Evolutionary conservation across 1,139 yeast genomes (phyloP), one percentile per base, ranked within the genome.

Genomic region (Saccharomyces uvarum): DNA sequence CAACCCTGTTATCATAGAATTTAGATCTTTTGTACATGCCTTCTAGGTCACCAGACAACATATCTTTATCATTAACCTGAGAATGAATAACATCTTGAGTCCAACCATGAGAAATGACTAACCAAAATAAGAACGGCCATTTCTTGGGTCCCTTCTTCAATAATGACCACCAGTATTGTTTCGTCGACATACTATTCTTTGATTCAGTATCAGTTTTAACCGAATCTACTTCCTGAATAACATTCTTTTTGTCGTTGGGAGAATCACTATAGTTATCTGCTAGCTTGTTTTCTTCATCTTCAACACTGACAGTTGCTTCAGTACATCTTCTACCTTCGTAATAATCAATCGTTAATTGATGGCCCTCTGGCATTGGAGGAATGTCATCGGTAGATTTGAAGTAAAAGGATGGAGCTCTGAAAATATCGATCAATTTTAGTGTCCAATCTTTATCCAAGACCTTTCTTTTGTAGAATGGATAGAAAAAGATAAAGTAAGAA

Each of bases 1-100:
- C 95, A 57, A 84, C 75, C 71, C 82, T 82, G 77, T 82, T 83
- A 69, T 84, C 88, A 70, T 85, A 86, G 67, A 78, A 81, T 70
- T 81, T 82, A 59, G 90, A 81, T 54, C 75, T 73, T 26, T 75
- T 61, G 69, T 84, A 88, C 76, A 84, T 73, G 41, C 68, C 72
- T 53, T 73, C 70, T 52, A 84, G 72, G 61, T 78, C 75, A 47
- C 71, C 72, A 28, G 69, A 62, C 26, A 70, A 53, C 19, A 64
- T 56, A 49, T 61, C 61, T 7, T 49, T 55, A 2, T 66, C 62
- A 38, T 63, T 60, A 49, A 77, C 72, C 70, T 84, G 88, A 54
- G 70, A 66, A 21, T 73, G 54, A 58, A 86, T 79, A 58, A 86
- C 81, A 68, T 86, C 91, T 67, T 81, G 80, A 59, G 79, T 77